phyloP scores from a whole-genome alignment of 1,284 basidiomycete species.

The Irpex rosettiformis region DNA sequence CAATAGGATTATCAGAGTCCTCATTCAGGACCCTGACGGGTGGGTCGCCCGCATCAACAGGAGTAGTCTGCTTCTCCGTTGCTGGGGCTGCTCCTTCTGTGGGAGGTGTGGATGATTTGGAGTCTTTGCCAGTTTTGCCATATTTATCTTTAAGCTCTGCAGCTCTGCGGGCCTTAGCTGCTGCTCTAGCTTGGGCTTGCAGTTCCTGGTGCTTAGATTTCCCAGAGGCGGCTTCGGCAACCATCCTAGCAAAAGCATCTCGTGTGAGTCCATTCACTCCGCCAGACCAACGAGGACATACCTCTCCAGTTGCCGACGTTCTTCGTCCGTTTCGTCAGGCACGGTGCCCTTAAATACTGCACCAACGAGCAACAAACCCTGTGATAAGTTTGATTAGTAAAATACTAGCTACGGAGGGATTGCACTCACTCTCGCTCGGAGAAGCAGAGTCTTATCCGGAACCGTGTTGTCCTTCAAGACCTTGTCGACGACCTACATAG shows the following conservation, averaged over 20 bases:
- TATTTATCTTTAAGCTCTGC: neutral
- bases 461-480: conserved; percentile 76
- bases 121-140: neutral
- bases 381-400: conserved; percentile 3
- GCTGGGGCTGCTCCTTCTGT: neutral
- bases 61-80: neutral
- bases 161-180: conserved; percentile 28
- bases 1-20: neutral
- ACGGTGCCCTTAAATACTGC: conserved; percentile 81
- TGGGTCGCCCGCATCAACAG: neutral
- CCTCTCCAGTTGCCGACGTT: conserved; percentile 90
- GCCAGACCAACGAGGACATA: too few species aligned
- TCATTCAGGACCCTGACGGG: neutral
- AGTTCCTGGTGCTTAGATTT: conserved; percentile 53
- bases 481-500: conserved; percentile 65
- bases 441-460: conserved; percentile 66
- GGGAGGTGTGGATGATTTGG: neutral
- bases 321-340: conserved; percentile 88
- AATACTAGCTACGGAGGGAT: neutral
- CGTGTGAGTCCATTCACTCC: too few species aligned
- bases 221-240: conserved; percentile 40
- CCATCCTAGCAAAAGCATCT: conserved; percentile 24
- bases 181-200: conserved; percentile 28
- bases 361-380: conserved; percentile 82
- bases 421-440: conserved; percentile 73